These are phyloP conservation scores for Monosporozyma servazzii DNA, from an alignment of 805 yeast genomes.

Conservation along the genomic window DNA sequence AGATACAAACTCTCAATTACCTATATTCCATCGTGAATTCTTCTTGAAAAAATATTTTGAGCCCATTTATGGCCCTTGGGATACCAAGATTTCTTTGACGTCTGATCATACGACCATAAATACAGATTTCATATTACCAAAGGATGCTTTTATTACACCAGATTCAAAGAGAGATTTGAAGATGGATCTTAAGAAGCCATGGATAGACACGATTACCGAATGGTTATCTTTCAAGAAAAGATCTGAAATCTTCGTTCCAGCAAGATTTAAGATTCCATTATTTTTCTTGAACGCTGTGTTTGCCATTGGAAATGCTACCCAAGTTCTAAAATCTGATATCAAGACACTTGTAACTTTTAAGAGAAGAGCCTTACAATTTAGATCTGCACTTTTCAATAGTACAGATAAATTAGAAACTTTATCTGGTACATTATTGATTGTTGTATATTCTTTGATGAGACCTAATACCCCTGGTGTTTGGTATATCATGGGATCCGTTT, in stretches of 20 bases:
- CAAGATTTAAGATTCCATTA: slow-evolving; percentile 41
- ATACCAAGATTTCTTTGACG: slow-evolving; percentile 45
- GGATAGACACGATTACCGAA: slow-evolving; percentile 37
- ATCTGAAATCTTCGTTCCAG: slow-evolving; percentile 35
- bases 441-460: slow-evolving; percentile 73
- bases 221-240: slow-evolving; percentile 27
- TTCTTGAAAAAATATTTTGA: slow-evolving; percentile 58
- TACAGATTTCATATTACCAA: slow-evolving; percentile 27
- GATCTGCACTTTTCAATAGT: slow-evolving; percentile 49
- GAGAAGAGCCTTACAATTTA: slow-evolving; percentile 50
- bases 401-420: slow-evolving; percentile 58
- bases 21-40: slow-evolving; percentile 73
- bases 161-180: slow-evolving; percentile 7
- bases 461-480: slow-evolving; percentile 91
- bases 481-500: slow-evolving; percentile 76
- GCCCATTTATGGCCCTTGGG: slow-evolving; percentile 71
- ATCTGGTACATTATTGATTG: slow-evolving; percentile 60
- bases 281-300: slow-evolving; percentile 69
- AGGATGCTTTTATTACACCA: slow-evolving; percentile 7
- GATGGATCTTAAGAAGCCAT: slow-evolving; percentile 5
- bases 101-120: slow-evolving; percentile 43
- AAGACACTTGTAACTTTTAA: slow-evolving; percentile 62
- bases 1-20: slow-evolving; percentile 75
- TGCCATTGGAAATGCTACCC: slow-evolving; percentile 71
- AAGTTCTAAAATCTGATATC: slow-evolving; percentile 57